Conservation (phyloP, 768 basidiomycete genomes). For the Boletus pseudo-olivaceus region DNA sequence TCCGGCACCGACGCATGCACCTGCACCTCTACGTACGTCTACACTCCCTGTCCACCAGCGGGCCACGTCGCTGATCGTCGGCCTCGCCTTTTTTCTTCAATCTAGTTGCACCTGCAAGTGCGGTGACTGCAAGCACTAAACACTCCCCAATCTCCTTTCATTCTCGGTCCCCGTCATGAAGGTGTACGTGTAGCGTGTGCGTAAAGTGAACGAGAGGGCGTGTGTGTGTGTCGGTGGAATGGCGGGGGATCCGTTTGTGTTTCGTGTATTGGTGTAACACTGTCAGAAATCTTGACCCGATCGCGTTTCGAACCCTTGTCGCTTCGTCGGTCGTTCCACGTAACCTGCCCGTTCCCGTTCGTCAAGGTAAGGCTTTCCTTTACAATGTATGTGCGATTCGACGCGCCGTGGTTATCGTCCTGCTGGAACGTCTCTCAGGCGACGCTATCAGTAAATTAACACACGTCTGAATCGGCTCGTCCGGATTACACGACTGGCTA, state of each 20-base stretch:
- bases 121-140: slow-evolving; percentile 19
- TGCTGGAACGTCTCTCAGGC: background rate
- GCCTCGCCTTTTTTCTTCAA: too few species aligned
- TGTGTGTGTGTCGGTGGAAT: background rate
- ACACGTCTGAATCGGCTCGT: too few species aligned
- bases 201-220: too few species aligned
- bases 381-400: too few species aligned
- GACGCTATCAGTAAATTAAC: too few species aligned
- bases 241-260: background rate
- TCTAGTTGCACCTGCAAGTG: slow-evolving; percentile 18
- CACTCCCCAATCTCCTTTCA: background rate
- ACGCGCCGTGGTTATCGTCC: background rate
- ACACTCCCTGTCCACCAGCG: background rate
- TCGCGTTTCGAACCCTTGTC: too few species aligned
- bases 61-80: background rate
- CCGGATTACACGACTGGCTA: too few species aligned
- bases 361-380: too few species aligned
- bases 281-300: background rate
- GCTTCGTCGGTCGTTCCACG: too few species aligned
- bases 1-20: slow-evolving; percentile 1
- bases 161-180: background rate
- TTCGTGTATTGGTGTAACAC: background rate
- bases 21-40: slow-evolving; percentile 10
- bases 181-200: background rate
- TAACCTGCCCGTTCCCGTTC: too few species aligned